Evolutionary conservation across 2,329 filamentous ascomycete genomes (phyloP), one percentile per base, ranked within the genome.

Genomic region (Rhynchosporium agropyri): DNA sequence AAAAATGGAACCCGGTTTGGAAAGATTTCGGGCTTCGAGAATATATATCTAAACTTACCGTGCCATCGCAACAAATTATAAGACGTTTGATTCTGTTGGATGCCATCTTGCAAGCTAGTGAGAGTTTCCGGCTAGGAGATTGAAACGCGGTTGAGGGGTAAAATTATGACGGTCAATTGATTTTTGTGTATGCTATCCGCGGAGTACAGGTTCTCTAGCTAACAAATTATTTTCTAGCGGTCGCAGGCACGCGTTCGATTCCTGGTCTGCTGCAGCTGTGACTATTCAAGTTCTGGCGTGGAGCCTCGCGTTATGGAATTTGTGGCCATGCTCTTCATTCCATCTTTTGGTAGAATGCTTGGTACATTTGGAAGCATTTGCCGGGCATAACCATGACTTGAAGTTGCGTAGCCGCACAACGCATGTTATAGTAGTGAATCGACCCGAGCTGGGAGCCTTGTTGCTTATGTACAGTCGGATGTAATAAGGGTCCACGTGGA

Each of bases 51-150:
- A 20, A 26, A 53, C 58, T 51, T 51, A 60, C 58, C 8, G 73
- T 74, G 15, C 72, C 72, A 66, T 74, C 72, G 58, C 70, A 73
- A 51, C 72, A 73, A 20, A 74, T 62, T 31, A 74, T 67, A 2
- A 74, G 60, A n/a, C 72, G 68, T 56, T 73, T 72, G 8, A 48
- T 61, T 13, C 31, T 42, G 46, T 58, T 50, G 54, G 33, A 29
- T 1, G 60, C 60, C 53, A 62, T 62, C 40, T 26, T 53, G 26
- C 8, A 20, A 13, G 7, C n/a, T 4, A 45, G 5, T 40, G 31
- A 15, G 29, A 20, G 26, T 43, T 45, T 42, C 33, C 36, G n/a
- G 3, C 5, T 13, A 4, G 12, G 36, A 15, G 29, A 6, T 43
- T 31, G 53, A 43, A 55, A 55, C 31, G 13, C 29, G 20, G 10